A percentile compares a stretch with the other conserved stretches of the same genome.
Evolutionary conservation across 2,329 filamentous ascomycete genomes (phyloP).

Genomic region (Madurella fahalii): DNA sequence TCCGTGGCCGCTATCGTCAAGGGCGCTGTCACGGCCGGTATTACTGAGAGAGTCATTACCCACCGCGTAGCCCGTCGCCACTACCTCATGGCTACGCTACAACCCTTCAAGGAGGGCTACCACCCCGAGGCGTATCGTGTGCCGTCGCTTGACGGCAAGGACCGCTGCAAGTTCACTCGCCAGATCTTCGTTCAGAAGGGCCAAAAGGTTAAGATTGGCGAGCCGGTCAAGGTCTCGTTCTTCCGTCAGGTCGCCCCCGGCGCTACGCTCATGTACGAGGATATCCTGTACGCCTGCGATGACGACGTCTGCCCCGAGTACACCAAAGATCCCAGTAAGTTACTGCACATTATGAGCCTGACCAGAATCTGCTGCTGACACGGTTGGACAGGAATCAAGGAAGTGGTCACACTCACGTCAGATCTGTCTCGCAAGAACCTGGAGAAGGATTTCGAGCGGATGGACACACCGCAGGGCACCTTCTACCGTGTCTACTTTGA

Average conservation of each 20-base stretch:
- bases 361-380: constrained; percentile 25
- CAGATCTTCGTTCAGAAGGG: constrained; percentile 99
- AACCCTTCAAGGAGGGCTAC: constrained; percentile 98
- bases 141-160: constrained; percentile 91
- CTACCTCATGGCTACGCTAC: constrained; percentile 98
- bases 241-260: constrained; percentile 97
- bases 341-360: neutral
- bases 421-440: constrained; percentile 97
- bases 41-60: constrained; percentile 93
- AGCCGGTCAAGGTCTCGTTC: constrained; percentile 97
- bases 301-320: constrained; percentile 98
- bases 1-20: constrained; percentile 98
- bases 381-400: constrained; percentile 76
- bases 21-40: constrained; percentile 94
- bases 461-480: constrained; percentile 96
- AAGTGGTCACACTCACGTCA: constrained; percentile 94
- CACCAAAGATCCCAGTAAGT: constrained; percentile 98
- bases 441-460: constrained; percentile 98
- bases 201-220: constrained; percentile 97
- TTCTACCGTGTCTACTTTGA: constrained; percentile 83
- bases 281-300: constrained; percentile 95
- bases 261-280: constrained; percentile 98
- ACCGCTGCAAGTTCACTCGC: constrained; percentile 96
- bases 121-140: constrained; percentile 98
- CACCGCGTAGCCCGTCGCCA: constrained; percentile 95